Conservation (phyloP, 805 yeast species). For the Torulaspora delbrueckii region DNA sequence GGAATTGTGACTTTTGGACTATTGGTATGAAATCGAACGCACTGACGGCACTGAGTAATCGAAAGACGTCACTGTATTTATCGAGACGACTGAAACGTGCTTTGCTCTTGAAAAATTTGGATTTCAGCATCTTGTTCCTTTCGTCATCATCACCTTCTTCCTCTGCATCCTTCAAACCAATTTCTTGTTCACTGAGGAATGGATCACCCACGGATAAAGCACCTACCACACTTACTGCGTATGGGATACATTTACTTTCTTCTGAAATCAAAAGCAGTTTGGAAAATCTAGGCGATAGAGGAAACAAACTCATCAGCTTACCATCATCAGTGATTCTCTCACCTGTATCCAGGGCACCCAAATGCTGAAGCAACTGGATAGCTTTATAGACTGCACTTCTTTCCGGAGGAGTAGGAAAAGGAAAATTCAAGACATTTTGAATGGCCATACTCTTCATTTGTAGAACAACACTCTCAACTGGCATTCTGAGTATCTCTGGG, state of each 20-base stretch:
- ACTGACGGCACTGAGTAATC: constrained; percentile 74
- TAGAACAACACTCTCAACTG: constrained; percentile 91
- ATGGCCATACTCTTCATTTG: constrained; percentile 98
- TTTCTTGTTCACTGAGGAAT: constrained; percentile 67
- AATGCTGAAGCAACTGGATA: constrained; percentile 55
- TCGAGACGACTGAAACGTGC: constrained; percentile 64
- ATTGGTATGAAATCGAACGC: constrained; percentile 73
- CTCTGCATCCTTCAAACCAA: constrained; percentile 44
- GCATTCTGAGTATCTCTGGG: constrained; percentile 93
- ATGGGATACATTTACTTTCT: constrained; percentile 80
- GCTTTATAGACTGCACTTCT: constrained; percentile 56
- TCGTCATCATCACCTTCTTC: constrained; percentile 32
- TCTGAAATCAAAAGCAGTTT: constrained; percentile 85
- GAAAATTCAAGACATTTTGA: constrained; percentile 83
- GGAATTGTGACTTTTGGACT: constrained; percentile 44
- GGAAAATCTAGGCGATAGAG: constrained; percentile 88
- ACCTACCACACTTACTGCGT: constrained; percentile 86
- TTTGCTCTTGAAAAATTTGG: constrained; percentile 55
- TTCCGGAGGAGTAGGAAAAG: constrained; percentile 93
- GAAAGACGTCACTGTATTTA: constrained; percentile 66
- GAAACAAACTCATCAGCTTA: constrained; percentile 80
- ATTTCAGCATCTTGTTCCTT: constrained; percentile 40
- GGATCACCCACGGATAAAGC: constrained; percentile 94
- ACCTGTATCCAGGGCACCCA: constrained; percentile 68
- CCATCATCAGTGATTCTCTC: constrained; percentile 73